Base-by-base conservation (phyloP, 768 basidiomycete species). In the Trametes meyenii region DNA sequence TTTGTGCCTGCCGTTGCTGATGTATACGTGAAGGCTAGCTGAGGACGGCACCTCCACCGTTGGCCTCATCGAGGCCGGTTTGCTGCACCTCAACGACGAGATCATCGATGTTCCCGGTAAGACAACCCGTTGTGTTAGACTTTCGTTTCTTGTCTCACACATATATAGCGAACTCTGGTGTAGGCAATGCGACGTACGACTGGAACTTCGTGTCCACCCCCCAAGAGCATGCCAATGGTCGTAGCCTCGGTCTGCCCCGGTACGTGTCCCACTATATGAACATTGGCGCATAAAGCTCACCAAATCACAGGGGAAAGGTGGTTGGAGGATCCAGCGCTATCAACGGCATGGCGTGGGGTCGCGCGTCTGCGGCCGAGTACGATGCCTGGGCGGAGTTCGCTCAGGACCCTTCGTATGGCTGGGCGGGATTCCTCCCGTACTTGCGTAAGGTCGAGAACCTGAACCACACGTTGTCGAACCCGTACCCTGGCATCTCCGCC, bases 311-410 rank as follows among this genome's bases (percentile, higher is more conserved):
- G n/a, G 50, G 50, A 3, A 52, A 52, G 50, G 24, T 52, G 36
- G 36, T 52, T n/a, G 50, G 50, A 6, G 50, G 50, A 13, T 52
- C 50, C 6, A 52, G 50, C 36, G 50, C 36, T 2, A 39, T 52
- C 19, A 52, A 52, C 21, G 35, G 35, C 3, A 19, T 52, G 36
- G 50, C 36, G 3, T 52, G 50, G 50, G 50, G 36, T n/a, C 33
- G 50, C 13, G 50, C 36, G 17, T 52, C 50, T 19, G 17, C 35
- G 19, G 21, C n/a, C 19, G 50, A 52, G 36, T 52, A 52, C 36
- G 50, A 52, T 39, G 50, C 50, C 17, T 52, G 36, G 36, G 12
- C 21, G 3, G 16, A 10, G 13, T 49, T 49, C 14, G 46, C 46
- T 5, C 26, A 16, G 11, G 46, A 49, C 46, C 23, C 12, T 14